Evolutionary conservation across 2,329 filamentous ascomycete species (phyloP), one percentile per base, ranked within the genome.

Genomic region (Pyrenophora tritici-repentis): DNA sequence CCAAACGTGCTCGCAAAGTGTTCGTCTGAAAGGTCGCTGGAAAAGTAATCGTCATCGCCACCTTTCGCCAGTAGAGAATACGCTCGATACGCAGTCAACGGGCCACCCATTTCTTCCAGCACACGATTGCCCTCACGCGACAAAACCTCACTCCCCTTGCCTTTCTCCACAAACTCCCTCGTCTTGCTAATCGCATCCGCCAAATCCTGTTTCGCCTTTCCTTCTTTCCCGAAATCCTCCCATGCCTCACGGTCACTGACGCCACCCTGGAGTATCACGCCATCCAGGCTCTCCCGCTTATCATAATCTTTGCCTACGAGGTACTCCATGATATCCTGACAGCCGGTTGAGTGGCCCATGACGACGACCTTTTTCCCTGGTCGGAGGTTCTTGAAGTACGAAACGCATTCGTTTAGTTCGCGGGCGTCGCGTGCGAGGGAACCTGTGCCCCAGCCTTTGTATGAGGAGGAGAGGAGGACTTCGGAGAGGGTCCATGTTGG

Each of bases 21-120:
- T 26, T 82, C 78, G 35, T 84, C 81, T 0, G 77, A 72, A n/a
- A 94, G 75, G 67, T 94, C 89, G 2, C 85, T 86, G n/a, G 88
- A 92, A 75, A 96, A 96, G 67, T 89, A 90, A 69, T 96, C 92
- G 69, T 97, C 92, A 51, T 89, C 87, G 8, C 87, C 88, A 4
- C 85, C 79, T 42, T 78, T 73, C 17, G 79, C 82, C 0, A 80
- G 76, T 6, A 89, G 73, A 39, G 82, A 83, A 31, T 86, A 67
- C 69, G 84, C 87, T 35, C 86, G 70, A 38, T 76, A 75, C 6
- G 85, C 83, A n/a, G 76, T 80, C 4, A 87, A 72, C 0, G 82
- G 80, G 0, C 75, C 74, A 37, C 70, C 62, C 31, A 71, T 52
- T 50, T 60, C 36, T 49, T 63, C 22, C 1, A 54, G 33, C 53